A percentile compares a stretch with the other conserved stretches of the same genome.
These are phyloP conservation scores for Trichoderma asperellum DNA, from an alignment of 2,329 filamentous ascomycete species.

Conservation along the genomic window DNA sequence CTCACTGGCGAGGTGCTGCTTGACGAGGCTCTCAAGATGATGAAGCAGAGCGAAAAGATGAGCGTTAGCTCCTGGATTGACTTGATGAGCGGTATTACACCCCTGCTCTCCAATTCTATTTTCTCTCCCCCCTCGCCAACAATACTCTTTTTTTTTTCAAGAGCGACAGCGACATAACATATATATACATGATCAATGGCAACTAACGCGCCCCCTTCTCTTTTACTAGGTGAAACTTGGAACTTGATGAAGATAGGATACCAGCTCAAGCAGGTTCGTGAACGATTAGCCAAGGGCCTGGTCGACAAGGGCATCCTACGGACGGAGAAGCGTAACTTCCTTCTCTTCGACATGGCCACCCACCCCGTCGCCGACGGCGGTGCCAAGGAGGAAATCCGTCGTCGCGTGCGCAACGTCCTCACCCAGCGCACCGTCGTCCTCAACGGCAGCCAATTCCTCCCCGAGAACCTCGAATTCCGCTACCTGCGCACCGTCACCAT, in stretches of 20 bases:
- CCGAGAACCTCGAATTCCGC: constrained; percentile 91
- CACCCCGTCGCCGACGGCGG: constrained; percentile 95
- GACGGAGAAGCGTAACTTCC: constrained; percentile 98
- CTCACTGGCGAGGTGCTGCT: constrained; percentile 95
- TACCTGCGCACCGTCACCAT: constrained; percentile 90
- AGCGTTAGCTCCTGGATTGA: constrained; percentile 99
- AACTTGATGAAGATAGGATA: constrained; percentile 99
- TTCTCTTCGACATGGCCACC: constrained; percentile 99
- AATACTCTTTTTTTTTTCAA: not conserved
- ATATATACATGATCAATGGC: not conserved
- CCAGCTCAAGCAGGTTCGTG: constrained; percentile 97
- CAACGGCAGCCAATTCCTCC: constrained; percentile 82
- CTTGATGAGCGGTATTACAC: constrained; percentile 83
- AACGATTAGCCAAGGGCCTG: constrained; percentile 93
- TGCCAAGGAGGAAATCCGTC: constrained; percentile 95
- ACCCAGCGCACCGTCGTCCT: constrained; percentile 94
- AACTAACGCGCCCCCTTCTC: constrained; percentile 11
- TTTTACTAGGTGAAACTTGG: constrained; percentile 85
- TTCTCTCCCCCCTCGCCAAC: not conserved
- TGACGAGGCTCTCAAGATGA: constrained; percentile 99
- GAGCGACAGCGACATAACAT: not conserved
- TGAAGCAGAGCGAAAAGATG: constrained; percentile 99
- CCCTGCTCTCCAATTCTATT: not conserved
- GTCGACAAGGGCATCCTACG: constrained; percentile 98
- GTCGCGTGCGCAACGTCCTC: constrained; percentile 87